Evolutionary conservation across 352 stramenopile species (phyloP), one percentile per base, ranked within the genome.

Genomic region (Phytophthora parvispora): DNA sequence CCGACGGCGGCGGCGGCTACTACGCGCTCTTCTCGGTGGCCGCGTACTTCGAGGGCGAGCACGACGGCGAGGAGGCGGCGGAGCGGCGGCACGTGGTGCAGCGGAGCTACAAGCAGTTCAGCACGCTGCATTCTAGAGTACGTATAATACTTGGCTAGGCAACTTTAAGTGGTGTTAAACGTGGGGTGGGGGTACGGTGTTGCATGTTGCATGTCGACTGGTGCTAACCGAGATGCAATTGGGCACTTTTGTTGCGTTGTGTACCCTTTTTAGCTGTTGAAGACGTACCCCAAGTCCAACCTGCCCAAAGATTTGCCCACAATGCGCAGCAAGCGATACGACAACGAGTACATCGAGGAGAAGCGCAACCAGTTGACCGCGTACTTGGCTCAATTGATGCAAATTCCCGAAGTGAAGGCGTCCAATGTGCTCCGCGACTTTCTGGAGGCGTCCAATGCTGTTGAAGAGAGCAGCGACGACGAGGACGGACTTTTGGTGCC

Each of bases 341-440:
- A 92, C 68, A 89, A 87, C 60, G 69, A 83, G 48, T 94, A 94
- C 75, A 90, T 94, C 58, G 74, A 91, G 54, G 70, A 90, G n/a
- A 94, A 94, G 51, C 72, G 75, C 6, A 64, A 84, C 69, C 77
- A 89, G 29, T 64, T 94, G 45, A 92, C 89, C 42, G 54, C 48
- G 49, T 94, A 92, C 57, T 52, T 94, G 40, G 56, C 75, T 12
- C 58, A 84, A 53, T 53, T 94, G 31, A 66, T 92, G 55, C 72
- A 72, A 10, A 76, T 90, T 24, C 55, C 77, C 2, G 82, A 91
- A 68, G 74, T 94, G n/a, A 77, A 76, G 16, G 58, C 81, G 13
- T 90, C 72, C 31, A 83, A 84, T 28, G 69, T 92, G 29, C 48
- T 94, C 22, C 75, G 77, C 45, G 79, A 84, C 25, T 94, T 92